Base-by-base conservation (phyloP, 352 stramenopile species). In the Globisporangium apiculatum region DNA sequence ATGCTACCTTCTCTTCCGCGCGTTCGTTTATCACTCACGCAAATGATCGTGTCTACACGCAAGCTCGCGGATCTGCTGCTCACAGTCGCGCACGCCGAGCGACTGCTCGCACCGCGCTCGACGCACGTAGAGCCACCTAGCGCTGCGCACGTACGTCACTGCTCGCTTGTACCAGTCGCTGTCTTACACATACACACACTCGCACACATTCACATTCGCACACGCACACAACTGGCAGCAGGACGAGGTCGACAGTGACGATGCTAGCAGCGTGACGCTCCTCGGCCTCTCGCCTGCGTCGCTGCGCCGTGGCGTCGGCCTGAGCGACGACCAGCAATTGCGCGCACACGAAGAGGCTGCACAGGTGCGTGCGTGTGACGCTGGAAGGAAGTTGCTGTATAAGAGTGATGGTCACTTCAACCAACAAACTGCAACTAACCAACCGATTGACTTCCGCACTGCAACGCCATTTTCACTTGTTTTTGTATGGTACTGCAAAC, bases 31-130 rank as follows among this genome's bases (percentile, higher is more conserved):
- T n/a, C n/a, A n/a, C n/a, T n/a, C n/a, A n/a, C n/a, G n/a, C n/a
- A n/a, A n/a, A n/a, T n/a, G n/a, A n/a, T 31, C 24, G 24, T 31
- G 24, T 31, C 24, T 31, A 40, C 37, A 41, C 17, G 3, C 11
- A 4, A 15, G 18, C 12, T 67, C 3, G 68, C 65, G 7, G 65
- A 75, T 60, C 40, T 75, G 35, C 48, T 79, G 37, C 48, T 79
- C 50, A 66, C 67, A 0, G 51, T 69, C 1, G 71, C 65, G 7
- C 67, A 75, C 36, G 55, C 59, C 3, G 65, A 78, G 48, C 67
- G 65, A 2, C 50, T 79, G 4, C 48, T 79, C n/a, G 41, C 18
- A 9, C 52, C 50, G 31, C 17, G 12, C 31, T 14, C 36, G 37
- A 35, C 51, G 50, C 42, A 14, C 14, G 3, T 24, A 31, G 24